A percentile compares a stretch with the other conserved stretches of the same genome.
These are phyloP conservation scores for Trichophyton benhamiae DNA, from an alignment of 2,329 filamentous ascomycete species.

Conservation along the genomic window DNA sequence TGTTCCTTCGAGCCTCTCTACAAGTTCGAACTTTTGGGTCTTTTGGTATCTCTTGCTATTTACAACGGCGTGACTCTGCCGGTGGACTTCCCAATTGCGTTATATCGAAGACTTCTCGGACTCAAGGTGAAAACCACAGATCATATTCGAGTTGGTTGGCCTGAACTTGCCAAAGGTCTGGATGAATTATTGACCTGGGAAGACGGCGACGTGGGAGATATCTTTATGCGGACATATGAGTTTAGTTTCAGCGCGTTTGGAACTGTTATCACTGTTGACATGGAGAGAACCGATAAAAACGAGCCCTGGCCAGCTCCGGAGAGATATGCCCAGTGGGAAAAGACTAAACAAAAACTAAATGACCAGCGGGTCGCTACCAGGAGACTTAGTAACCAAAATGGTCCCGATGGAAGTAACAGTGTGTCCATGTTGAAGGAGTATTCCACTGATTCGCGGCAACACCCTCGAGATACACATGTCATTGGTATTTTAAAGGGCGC, in stretches of 20 bases:
- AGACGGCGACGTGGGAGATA: constrained; percentile 65
- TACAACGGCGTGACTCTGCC: constrained; percentile 91
- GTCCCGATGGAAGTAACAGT: not conserved
- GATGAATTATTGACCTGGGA: constrained; percentile 63
- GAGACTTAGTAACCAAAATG: not conserved
- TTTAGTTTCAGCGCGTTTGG: constrained; percentile 59
- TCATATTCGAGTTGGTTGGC: constrained; percentile 80
- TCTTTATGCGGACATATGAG: constrained; percentile 75
- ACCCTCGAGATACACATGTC: constrained; percentile 6
- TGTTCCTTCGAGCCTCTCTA: constrained; percentile 69
- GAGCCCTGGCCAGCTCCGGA: constrained; percentile 23
- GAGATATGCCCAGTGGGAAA: constrained; percentile 11
- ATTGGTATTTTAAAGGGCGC: constrained; percentile 19
- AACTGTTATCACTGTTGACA: constrained; percentile 42
- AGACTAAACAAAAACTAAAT: constrained; percentile 5
- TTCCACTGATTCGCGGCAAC: constrained; percentile 2
- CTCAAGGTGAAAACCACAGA: constrained; percentile 57
- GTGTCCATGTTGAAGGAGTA: constrained; percentile 12
- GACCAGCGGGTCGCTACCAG: constrained; percentile 5
- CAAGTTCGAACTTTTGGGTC: constrained; percentile 79
- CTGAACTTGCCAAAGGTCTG: constrained; percentile 63
- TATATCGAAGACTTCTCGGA: constrained; percentile 70
- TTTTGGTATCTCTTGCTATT: constrained; percentile 77
- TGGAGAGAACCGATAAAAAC: constrained; percentile 34
- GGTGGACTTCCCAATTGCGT: constrained; percentile 69